Conservation (phyloP, 2,329 filamentous ascomycete species). For the Acrocalymma vagum region DNA sequence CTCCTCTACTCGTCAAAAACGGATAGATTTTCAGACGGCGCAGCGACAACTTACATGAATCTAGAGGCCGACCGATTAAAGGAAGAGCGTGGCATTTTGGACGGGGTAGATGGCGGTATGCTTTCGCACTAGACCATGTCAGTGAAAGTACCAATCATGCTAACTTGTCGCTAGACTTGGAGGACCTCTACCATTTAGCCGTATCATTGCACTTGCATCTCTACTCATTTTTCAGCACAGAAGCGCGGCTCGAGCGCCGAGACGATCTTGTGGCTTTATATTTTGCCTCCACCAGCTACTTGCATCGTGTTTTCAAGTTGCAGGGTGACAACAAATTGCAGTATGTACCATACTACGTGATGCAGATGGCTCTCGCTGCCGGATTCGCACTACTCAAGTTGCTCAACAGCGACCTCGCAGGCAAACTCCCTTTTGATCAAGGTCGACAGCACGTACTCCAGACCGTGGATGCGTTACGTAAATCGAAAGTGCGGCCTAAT, state of each 20-base stretch:
- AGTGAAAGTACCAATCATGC: slow-evolving; percentile 62
- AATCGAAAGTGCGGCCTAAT: slow-evolving; percentile 78
- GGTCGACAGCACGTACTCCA: slow-evolving; percentile 74
- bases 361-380: slow-evolving; percentile 86
- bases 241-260: slow-evolving; percentile 64
- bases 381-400: slow-evolving; percentile 80
- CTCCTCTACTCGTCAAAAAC: slow-evolving; percentile 45
- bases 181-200: slow-evolving; percentile 72
- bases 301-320: slow-evolving; percentile 67
- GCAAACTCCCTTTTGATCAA: slow-evolving; percentile 69
- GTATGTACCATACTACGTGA: slow-evolving; percentile 78
- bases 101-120: slow-evolving; percentile 45
- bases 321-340: slow-evolving; percentile 65
- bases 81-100: slow-evolving; percentile 41
- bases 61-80: slow-evolving; percentile 46
- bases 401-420: slow-evolving; percentile 78
- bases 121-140: slow-evolving; percentile 1
- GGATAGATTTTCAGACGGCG: slow-evolving; percentile 38
- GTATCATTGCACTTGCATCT: slow-evolving; percentile 79
- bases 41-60: slow-evolving; percentile 43
- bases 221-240: slow-evolving; percentile 83
- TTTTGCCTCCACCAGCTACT: slow-evolving; percentile 73
- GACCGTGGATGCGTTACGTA: slow-evolving; percentile 74
- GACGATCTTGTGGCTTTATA: slow-evolving; percentile 80
- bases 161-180: slow-evolving; percentile 47